Base-by-base conservation (phyloP, 1,284 basidiomycete genomes). In the Marasmius tenuissimus region DNA sequence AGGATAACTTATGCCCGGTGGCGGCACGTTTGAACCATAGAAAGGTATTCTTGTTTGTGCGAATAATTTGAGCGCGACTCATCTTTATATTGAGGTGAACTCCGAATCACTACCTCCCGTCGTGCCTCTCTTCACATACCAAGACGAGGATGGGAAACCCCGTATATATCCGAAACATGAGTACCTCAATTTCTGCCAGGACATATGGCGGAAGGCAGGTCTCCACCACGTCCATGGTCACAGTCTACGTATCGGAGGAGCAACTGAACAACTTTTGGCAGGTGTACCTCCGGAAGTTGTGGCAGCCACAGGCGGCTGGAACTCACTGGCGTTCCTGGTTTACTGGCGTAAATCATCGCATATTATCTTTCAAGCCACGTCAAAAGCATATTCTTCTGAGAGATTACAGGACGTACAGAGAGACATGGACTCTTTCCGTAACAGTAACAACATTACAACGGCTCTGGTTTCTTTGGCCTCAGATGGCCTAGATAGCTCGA, bases 171-270 rank as follows among this genome's bases (percentile, higher is more conserved):
- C 61, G 9, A 65, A 67, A 22, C 49, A 51, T 0, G 33, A n/a
- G 9, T 69, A 69, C 58, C 22, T 72, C 0, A 38, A 37, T 9
- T 57, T 65, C 5, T 69, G 68, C 56, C 34, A 58, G 6, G 48
- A 57, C 14, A 64, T 69, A 2, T 70, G 69, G n/a, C n/a, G 68
- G 11, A 5, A 2, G 1, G 10, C 0, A 55, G 58, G 0, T 48
- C 37, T 69, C 1, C 37, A 53, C 3, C 6, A 33, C 12, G 60
- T 71, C 7, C 55, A 61, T 0, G 69, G 72, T 3, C 72, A 73
- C 55, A 68, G 66, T 20, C 74, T 74, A 61, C 60, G 70, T 6
- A 73, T 73, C 38, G 71, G 73, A 0, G 72, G 72, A 1, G 70
- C 71, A 0, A 68, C 68, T 0, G 69, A 71, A 38, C 62, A 73